Percentiles rank a stretch among this genome's conserved stretches.
phyloP scores from a whole-genome alignment of 2,329 filamentous ascomycete species.

The Pseudogymnoascus sp. region DNA sequence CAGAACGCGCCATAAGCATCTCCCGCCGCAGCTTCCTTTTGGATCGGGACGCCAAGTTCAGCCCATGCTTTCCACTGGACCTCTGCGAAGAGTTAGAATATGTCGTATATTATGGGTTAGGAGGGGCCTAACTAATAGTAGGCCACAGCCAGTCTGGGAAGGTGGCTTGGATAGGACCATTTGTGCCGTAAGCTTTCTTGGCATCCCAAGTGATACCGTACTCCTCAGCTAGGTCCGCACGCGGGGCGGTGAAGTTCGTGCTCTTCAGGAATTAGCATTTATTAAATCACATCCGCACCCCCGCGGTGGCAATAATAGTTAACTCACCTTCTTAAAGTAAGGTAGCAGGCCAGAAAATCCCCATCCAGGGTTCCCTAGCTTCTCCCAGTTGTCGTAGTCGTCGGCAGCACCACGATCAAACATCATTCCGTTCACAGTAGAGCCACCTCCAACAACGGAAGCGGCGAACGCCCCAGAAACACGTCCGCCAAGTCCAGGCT shows the following conservation, averaged over 20 bases:
- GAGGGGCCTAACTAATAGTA: conserved; percentile 26
- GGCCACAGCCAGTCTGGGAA: conserved; percentile 36
- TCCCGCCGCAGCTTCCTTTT: conserved; percentile 35
- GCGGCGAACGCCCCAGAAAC: neutral
- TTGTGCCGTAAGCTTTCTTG: conserved; percentile 30
- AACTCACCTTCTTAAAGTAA: conserved; percentile 36
- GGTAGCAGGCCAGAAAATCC: conserved; percentile 36
- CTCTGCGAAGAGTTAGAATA: conserved; percentile 12
- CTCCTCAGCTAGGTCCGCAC: conserved; percentile 28
- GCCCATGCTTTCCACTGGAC: conserved; percentile 29
- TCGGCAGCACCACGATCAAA: conserved; percentile 33
- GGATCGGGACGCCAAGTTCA: conserved; percentile 33
- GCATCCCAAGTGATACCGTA: conserved; percentile 33
- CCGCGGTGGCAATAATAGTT: conserved; percentile 12
- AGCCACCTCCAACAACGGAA: conserved; percentile 33
- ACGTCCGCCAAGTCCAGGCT: conserved; percentile 10
- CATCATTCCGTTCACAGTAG: conserved; percentile 36
- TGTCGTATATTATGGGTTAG: neutral
- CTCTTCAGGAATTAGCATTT: conserved; percentile 24
- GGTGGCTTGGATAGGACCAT: conserved; percentile 36
- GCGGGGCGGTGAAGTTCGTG: conserved; percentile 33
- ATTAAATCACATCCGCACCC: neutral
- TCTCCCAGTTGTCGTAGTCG: conserved; percentile 41
- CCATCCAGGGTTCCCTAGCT: conserved; percentile 41
- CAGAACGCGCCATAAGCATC: conserved; percentile 34